These are phyloP conservation scores for Ceratocystis alfenasii DNA, from an alignment of 2,329 filamentous ascomycete species.

Conservation along the genomic window DNA sequence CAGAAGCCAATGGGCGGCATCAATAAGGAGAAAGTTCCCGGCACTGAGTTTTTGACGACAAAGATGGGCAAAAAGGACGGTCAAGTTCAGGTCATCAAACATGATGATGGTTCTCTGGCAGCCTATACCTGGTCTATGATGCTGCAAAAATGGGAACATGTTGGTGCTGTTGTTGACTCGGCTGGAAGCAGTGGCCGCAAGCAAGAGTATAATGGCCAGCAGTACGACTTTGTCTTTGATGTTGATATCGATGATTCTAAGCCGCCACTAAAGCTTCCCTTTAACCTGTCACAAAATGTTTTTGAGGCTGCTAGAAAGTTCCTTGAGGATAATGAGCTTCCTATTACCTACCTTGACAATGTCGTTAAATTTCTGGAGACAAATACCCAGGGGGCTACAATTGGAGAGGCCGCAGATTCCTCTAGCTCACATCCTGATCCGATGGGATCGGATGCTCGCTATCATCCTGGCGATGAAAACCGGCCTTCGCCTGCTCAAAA, in stretches of 20 bases:
- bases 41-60: slow-evolving; percentile 69
- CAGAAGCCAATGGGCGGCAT: slow-evolving; percentile 72
- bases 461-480: slow-evolving; percentile 55
- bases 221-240: slow-evolving; percentile 94
- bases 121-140: slow-evolving; percentile 75
- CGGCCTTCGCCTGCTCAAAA: slow-evolving; percentile 39
- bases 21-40: slow-evolving; percentile 85
- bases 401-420: slow-evolving; percentile 43
- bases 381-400: slow-evolving; percentile 75
- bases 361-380: slow-evolving; percentile 85
- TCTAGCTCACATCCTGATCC: slow-evolving; percentile 50
- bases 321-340: slow-evolving; percentile 75
- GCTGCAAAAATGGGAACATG: slow-evolving; percentile 65
- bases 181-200: slow-evolving; percentile 72
- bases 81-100: slow-evolving; percentile 82
- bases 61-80: slow-evolving; percentile 91
- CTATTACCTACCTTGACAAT: slow-evolving; percentile 76
- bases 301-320: slow-evolving; percentile 89
- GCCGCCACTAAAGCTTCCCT: slow-evolving; percentile 84
- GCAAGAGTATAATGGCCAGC: slow-evolving; percentile 64
- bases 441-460: slow-evolving; percentile 65
- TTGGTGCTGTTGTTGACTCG: slow-evolving; percentile 89
- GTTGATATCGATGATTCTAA: slow-evolving; percentile 93
- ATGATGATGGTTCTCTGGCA: slow-evolving; percentile 67
- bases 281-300: slow-evolving; percentile 82